phyloP scores from a whole-genome alignment of 2,329 filamentous ascomycete genomes.

The Talaromyces islandicus region DNA sequence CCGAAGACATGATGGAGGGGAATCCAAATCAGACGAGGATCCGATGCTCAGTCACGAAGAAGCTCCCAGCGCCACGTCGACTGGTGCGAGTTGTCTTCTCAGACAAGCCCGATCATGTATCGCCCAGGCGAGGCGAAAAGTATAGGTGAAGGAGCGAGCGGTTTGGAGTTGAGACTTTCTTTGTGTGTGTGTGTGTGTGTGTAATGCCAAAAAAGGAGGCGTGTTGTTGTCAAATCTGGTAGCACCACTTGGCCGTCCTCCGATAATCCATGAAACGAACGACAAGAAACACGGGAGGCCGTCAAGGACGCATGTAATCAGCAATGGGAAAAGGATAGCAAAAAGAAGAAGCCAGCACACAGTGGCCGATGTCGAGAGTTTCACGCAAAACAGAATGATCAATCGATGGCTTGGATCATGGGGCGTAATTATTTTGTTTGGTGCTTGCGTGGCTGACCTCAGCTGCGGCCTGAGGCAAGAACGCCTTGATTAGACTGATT shows the following conservation, averaged over 20 bases:
- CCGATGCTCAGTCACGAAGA: not conserved
- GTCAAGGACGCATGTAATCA: not conserved
- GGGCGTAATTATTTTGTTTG: not conserved
- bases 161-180: not conserved
- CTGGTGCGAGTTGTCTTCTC: not conserved
- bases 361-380: not conserved
- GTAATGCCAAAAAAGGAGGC: not conserved
- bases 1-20: constrained; percentile 25
- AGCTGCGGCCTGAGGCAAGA: not conserved
- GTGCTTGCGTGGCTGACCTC: not conserved
- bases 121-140: not conserved
- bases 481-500: not conserved
- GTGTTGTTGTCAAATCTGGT: not conserved
- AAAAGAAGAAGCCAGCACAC: not conserved
- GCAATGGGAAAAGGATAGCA: not conserved
- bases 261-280: not conserved
- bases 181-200: not conserved
- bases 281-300: not conserved
- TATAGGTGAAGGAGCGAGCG: not conserved
- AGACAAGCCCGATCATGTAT: not conserved
- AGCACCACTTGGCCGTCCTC: not conserved
- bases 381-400: not conserved
- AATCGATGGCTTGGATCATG: too few relatives aligned
- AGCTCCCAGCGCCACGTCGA: not conserved
- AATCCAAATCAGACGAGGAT: not conserved